phyloP scores from a whole-genome alignment of 2,329 filamentous ascomycete genomes.

The Paecilomyces formosus region DNA sequence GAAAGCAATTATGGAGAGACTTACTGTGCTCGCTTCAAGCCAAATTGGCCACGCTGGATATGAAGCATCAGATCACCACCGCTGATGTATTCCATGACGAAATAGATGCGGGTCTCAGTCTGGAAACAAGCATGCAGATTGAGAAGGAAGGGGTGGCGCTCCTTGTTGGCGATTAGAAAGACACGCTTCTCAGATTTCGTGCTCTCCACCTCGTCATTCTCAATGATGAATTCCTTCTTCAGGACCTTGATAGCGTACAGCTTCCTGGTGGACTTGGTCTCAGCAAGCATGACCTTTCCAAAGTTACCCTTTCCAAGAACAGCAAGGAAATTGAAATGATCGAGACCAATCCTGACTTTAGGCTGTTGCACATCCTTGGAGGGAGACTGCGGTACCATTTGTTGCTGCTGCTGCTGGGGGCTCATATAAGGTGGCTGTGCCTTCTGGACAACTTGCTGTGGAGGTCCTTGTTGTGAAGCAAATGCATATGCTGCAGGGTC shows the following conservation, averaged over 20 bases:
- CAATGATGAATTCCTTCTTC: constrained; percentile 99
- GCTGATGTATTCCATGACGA: constrained; percentile 99
- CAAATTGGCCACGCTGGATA: constrained; percentile 94
- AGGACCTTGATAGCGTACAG: constrained; percentile 97
- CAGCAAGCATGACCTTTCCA: constrained; percentile 98
- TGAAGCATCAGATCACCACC: constrained; percentile 98
- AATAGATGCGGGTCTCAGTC: constrained; percentile 96
- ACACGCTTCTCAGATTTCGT: constrained; percentile 96
- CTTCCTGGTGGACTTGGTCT: constrained; percentile 86
- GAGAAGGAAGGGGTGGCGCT: constrained; percentile 89
- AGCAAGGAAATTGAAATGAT: constrained; percentile 98
- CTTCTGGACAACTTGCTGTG: constrained; percentile 20
- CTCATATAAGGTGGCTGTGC: constrained; percentile 18
- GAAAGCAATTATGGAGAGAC: constrained; percentile 25
- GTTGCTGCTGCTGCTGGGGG: constrained; percentile 10
- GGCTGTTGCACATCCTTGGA: constrained; percentile 24
- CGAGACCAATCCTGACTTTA: constrained; percentile 72
- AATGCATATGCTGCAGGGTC: constrained; percentile 37
- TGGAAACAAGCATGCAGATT: constrained; percentile 98
- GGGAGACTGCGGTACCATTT: constrained; percentile 10
- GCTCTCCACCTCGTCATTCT: constrained; percentile 98
- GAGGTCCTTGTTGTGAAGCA: constrained; percentile 19
- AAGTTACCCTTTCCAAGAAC: constrained; percentile 99
- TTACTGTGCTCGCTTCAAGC: constrained; percentile 90
- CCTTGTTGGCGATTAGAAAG: constrained; percentile 93